Evolutionary conservation across 768 basidiomycete species (phyloP).

Genomic region (Kwoniella europaea): DNA sequence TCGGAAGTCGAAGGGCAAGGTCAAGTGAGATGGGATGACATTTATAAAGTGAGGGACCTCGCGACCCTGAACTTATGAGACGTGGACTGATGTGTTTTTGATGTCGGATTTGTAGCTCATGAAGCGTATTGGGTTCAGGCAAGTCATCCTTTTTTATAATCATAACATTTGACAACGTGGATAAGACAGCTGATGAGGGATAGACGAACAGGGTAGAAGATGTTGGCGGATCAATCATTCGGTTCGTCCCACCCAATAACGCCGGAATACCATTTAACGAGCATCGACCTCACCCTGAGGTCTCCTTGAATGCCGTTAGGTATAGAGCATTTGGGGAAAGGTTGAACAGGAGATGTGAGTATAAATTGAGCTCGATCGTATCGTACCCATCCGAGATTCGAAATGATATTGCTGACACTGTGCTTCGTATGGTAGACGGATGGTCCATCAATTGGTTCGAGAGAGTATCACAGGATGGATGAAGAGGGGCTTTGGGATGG

Average conservation of each 20-base stretch:
- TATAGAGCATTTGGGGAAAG: slow-evolving; percentile 1
- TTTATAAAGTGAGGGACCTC: not conserved
- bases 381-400: too few species aligned
- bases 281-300: slow-evolving; percentile 7
- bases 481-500: not conserved
- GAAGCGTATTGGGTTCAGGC: slow-evolving; percentile 6
- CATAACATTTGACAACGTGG: not conserved
- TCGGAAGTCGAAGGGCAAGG: slow-evolving; percentile 1
- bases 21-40: slow-evolving; percentile 9
- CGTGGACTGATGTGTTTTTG: not conserved
- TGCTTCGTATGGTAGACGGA: slow-evolving; percentile 1
- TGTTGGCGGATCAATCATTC: not conserved
- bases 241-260: slow-evolving; percentile 7
- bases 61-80: not conserved
- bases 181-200: not conserved
- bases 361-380: not conserved
- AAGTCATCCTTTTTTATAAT: not conserved
- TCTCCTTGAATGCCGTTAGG: not conserved
- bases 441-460: slow-evolving; percentile 6
- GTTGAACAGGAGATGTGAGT: slow-evolving; percentile 7
- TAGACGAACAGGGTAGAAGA: not conserved
- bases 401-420: not conserved
- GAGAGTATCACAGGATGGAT: not conserved
- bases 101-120: not conserved
- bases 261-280: slow-evolving; percentile 10